phyloP scores from a whole-genome alignment of 345 rosid genomes.

The Sisymbrium altissimum region DNA sequence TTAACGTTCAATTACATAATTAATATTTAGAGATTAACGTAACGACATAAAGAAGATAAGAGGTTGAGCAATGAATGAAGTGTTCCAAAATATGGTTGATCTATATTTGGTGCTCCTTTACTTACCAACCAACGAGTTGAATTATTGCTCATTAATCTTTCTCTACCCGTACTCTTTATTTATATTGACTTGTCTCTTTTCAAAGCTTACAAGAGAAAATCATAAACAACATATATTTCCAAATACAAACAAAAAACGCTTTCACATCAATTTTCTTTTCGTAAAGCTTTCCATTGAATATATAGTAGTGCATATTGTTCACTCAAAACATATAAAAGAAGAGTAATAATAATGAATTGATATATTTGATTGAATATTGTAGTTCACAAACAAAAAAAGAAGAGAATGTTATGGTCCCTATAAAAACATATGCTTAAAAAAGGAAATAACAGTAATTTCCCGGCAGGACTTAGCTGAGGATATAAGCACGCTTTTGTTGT shows the following conservation, averaged over 20 bases:
- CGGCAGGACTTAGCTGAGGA: neutral
- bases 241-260: neutral
- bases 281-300: too few species aligned
- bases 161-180: neutral
- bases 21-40: neutral
- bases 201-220: neutral
- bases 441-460: constrained; percentile 10
- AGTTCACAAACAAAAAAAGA: neutral
- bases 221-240: neutral
- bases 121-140: constrained; percentile 24
- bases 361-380: neutral
- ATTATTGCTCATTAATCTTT: constrained; percentile 5
- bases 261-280: neutral
- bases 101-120: constrained; percentile 25
- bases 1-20: neutral
- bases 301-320: too few species aligned
- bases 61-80: constrained; percentile 22
- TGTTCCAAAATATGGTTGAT: constrained; percentile 19
- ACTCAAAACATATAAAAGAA: neutral
- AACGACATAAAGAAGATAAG: neutral
- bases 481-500: neutral
- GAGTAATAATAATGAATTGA: neutral
- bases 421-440: constrained; percentile 3
- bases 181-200: neutral
- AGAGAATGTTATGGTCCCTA: neutral